These are phyloP conservation scores for Didymella exigua DNA, from an alignment of 2,329 filamentous ascomycete genomes.

Conservation along the genomic window DNA sequence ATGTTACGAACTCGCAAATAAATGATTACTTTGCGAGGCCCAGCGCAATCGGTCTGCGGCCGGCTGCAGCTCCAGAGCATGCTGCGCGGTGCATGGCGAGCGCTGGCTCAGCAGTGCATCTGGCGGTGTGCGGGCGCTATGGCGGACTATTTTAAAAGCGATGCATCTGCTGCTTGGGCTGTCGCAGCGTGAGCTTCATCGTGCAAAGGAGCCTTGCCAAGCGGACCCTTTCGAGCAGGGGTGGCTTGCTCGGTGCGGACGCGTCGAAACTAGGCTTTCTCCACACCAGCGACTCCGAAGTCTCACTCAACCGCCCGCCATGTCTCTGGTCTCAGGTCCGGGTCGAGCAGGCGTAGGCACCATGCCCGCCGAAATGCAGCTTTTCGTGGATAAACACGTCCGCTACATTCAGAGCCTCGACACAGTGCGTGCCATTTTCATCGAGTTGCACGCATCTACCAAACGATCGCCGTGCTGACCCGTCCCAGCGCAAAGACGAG, in stretches of 20 bases:
- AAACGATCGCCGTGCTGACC: slow-evolving; percentile 45
- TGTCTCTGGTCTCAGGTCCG: slow-evolving; percentile 67
- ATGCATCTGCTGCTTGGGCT: slow-evolving; percentile 19
- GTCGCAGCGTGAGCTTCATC: slow-evolving; percentile 19
- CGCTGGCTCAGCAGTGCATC: not conserved
- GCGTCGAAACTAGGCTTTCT: slow-evolving; percentile 15
- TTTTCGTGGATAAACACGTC: slow-evolving; percentile 73
- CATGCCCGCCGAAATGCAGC: slow-evolving; percentile 55
- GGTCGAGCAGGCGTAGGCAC: slow-evolving; percentile 54
- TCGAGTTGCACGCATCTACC: slow-evolving; percentile 24
- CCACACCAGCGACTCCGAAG: slow-evolving; percentile 4
- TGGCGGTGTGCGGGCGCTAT: slow-evolving; percentile 13
- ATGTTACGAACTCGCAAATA: slow-evolving; percentile 22
- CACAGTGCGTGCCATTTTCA: slow-evolving; percentile 62
- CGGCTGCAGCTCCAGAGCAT: not conserved
- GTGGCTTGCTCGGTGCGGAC: slow-evolving; percentile 5
- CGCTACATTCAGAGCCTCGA: slow-evolving; percentile 93
- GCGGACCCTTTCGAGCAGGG: slow-evolving; percentile 4
- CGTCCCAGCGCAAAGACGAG: slow-evolving; percentile 78
- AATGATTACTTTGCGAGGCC: not conserved
- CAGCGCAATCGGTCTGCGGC: not conserved
- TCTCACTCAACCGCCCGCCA: slow-evolving; percentile 35
- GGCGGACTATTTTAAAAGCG: slow-evolving; percentile 5
- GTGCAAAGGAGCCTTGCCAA: slow-evolving; percentile 4
- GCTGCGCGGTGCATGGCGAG: not conserved